A percentile compares a stretch with the other conserved stretches of the same genome.
phyloP scores from a whole-genome alignment of 164 flowering plant genomes.

The Houttuynia cordata region DNA sequence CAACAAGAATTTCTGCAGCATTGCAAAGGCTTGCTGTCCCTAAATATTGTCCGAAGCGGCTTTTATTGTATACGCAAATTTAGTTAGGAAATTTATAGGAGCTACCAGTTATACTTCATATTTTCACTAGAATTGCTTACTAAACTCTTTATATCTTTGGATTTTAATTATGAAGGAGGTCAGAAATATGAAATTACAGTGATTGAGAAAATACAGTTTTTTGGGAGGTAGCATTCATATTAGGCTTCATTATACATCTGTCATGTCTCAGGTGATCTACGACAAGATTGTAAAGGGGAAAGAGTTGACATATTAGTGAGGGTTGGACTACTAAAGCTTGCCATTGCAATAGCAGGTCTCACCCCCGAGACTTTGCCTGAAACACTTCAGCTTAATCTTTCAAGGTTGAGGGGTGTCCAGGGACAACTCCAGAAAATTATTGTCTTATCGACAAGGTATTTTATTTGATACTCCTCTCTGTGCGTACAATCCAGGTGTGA shows the following conservation, averaged over 20 bases:
- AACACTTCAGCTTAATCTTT: slow-evolving; percentile 61
- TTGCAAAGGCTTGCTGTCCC: no score
- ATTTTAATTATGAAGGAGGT: no score
- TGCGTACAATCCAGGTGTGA: no score
- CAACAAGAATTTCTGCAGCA: no score
- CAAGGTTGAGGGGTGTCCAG: slow-evolving; percentile 65
- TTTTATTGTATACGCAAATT: no score
- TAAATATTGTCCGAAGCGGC: no score
- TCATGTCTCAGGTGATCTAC: slow-evolving; percentile 7
- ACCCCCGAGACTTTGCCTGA: slow-evolving; percentile 66
- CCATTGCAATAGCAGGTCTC: slow-evolving; percentile 46
- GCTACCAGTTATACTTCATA: no score
- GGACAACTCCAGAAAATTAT: slow-evolving; percentile 75
- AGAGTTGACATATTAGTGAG: slow-evolving; percentile 61
- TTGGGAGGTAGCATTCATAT: neutral
- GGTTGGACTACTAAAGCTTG: slow-evolving; percentile 74
- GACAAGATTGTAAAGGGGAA: slow-evolving; percentile 74
- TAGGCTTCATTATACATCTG: neutral
- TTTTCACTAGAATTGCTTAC: no score
- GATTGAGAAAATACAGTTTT: neutral
- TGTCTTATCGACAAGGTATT: slow-evolving; percentile 68
- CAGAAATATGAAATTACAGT: neutral
- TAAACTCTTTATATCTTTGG: no score
- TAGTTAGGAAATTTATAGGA: no score
- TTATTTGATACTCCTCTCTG: neutral